Percentiles rank a stretch among this genome's conserved stretches.
These are phyloP conservation scores for Phaeophleospora eucalypticola DNA, from an alignment of 2,329 filamentous ascomycete genomes.

Conservation along the genomic window DNA sequence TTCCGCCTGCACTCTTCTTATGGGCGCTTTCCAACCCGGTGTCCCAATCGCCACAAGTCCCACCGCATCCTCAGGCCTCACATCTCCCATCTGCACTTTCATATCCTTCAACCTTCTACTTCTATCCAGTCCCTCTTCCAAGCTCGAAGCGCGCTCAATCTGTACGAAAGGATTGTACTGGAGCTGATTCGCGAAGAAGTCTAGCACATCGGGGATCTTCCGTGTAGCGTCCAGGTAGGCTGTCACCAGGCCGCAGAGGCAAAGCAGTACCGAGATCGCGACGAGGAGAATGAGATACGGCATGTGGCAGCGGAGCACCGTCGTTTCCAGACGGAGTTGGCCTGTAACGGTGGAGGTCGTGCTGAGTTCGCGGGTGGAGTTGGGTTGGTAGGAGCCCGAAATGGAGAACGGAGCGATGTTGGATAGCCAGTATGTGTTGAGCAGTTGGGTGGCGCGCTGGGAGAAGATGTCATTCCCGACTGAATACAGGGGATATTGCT, in stretches of 20 bases:
- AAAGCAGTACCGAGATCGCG: conserved; percentile 9
- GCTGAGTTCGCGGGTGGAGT: conserved; percentile 1
- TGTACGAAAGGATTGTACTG: conserved; percentile 14
- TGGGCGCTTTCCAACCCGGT: conserved; percentile 5
- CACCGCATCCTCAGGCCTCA: conserved; percentile 11
- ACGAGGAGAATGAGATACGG: conserved; percentile 10
- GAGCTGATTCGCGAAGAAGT: conserved; percentile 15
- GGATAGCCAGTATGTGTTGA: conserved; percentile 21
- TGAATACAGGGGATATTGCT: conserved; percentile 3
- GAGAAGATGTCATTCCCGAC: conserved; percentile 16
- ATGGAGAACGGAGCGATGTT: conserved; percentile 11
- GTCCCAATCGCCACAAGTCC: conserved; percentile 17
- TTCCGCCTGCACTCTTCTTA: background rate
- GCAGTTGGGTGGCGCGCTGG: conserved; percentile 14
- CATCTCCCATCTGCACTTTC: conserved; percentile 16
- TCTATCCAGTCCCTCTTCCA: conserved; percentile 14
- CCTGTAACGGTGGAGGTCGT: background rate
- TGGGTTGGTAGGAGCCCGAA: conserved; percentile 4
- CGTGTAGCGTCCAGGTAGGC: conserved; percentile 15
- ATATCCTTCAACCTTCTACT: conserved; percentile 8
- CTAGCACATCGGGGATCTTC: conserved; percentile 16
- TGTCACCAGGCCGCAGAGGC: conserved; percentile 10
- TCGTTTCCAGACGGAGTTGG: conserved; percentile 7
- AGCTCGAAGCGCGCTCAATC: conserved; percentile 3
- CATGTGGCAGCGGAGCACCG: conserved; percentile 11